Percentiles rank a stretch among this genome's conserved stretches.
These are phyloP conservation scores for Blastocladiella emersonii DNA, from an alignment of 371 early-diverging fungal species.

Conservation along the genomic window DNA sequence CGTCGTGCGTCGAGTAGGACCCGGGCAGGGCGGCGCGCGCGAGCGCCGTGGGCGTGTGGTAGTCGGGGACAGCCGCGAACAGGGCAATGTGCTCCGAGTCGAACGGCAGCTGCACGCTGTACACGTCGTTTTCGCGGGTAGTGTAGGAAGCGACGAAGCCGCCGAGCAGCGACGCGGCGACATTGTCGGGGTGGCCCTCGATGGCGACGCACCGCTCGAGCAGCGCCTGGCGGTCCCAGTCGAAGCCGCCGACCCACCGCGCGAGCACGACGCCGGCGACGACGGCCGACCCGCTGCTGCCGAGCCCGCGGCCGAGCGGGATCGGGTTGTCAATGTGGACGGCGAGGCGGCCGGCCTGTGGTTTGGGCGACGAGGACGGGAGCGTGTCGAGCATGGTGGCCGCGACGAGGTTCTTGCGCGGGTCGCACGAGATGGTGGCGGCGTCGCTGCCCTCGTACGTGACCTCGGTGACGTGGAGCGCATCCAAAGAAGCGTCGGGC, in stretches of 20 bases:
- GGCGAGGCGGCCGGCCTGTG: no score
- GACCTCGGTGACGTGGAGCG: no score
- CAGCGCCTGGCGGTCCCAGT: conserved; percentile 50
- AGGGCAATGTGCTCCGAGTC: conserved; percentile 51
- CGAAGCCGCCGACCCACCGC: conserved; percentile 51
- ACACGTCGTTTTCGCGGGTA: no score
- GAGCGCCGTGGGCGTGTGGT: conserved; percentile 76
- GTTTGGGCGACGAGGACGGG: conserved; percentile 9
- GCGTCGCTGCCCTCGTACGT: conserved; percentile 67
- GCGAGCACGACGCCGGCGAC: conserved; percentile 85
- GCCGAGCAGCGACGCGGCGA: conserved; percentile 81
- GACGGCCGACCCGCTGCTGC: conserved; percentile 90
- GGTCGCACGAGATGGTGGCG: conserved; percentile 59
- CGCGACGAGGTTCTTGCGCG: conserved; percentile 75
- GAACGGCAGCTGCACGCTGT: conserved; percentile 33
- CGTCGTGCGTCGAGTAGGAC: conserved; percentile 57
- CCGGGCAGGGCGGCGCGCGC: conserved; percentile 78
- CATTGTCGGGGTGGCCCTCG: conserved; percentile 95
- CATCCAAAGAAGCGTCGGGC: no score
- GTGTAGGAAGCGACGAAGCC: conserved; percentile 75
- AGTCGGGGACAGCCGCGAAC: conserved; percentile 78
- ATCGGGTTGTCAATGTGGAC: conserved; percentile 62
- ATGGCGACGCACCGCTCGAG: conserved; percentile 75
- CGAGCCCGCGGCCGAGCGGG: conserved; percentile 88
- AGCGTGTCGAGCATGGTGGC: conserved; percentile 75